Percentiles rank a stretch among this genome's conserved stretches.
These are phyloP conservation scores for Flaveria brownii DNA, from an alignment of 129 eudicot genomes.

Conservation along the genomic window DNA sequence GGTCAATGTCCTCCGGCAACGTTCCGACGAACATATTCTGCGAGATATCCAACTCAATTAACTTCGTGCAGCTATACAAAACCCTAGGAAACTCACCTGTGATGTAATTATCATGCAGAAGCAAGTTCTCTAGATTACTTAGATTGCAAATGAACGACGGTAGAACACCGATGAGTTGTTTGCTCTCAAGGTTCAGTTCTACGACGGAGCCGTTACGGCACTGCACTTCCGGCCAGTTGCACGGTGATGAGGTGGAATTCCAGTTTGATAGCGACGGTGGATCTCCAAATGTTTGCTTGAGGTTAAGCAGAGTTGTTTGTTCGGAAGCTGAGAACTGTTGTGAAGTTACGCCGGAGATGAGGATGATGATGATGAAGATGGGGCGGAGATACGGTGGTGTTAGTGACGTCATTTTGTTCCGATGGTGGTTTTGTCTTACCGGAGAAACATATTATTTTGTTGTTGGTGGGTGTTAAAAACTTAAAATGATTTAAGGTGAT, in stretches of 20 bases:
- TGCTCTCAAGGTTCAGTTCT: slow-evolving; percentile 23
- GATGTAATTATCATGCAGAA: slow-evolving; percentile 42
- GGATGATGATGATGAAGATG: slow-evolving; percentile 30
- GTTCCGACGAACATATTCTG: slow-evolving; percentile 56
- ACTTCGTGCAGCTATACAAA: slow-evolving; percentile 52
- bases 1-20: slow-evolving; percentile 60
- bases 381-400: slow-evolving; percentile 18
- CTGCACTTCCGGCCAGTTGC: slow-evolving; percentile 64
- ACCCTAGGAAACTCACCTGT: slow-evolving; percentile 57
- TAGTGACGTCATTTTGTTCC: slow-evolving; percentile 16
- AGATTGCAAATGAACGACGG: slow-evolving; percentile 61
- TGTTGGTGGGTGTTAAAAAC: background rate
- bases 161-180: slow-evolving; percentile 32
- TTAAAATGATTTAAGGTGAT: background rate
- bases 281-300: slow-evolving; percentile 51
- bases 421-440: slow-evolving; percentile 12
- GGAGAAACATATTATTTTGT: slow-evolving; percentile 4
- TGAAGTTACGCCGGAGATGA: slow-evolving; percentile 42
- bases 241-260: slow-evolving; percentile 69
- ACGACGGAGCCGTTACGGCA: slow-evolving; percentile 52
- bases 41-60: slow-evolving; percentile 46
- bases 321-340: slow-evolving; percentile 42
- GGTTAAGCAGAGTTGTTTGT: slow-evolving; percentile 46
- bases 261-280: slow-evolving; percentile 50
- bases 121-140: slow-evolving; percentile 37